Percentiles rank a stretch among this genome's conserved stretches.
phyloP scores from a whole-genome alignment of 192 early-diverging fungal genomes.

The Backusella tuberculispora region DNA sequence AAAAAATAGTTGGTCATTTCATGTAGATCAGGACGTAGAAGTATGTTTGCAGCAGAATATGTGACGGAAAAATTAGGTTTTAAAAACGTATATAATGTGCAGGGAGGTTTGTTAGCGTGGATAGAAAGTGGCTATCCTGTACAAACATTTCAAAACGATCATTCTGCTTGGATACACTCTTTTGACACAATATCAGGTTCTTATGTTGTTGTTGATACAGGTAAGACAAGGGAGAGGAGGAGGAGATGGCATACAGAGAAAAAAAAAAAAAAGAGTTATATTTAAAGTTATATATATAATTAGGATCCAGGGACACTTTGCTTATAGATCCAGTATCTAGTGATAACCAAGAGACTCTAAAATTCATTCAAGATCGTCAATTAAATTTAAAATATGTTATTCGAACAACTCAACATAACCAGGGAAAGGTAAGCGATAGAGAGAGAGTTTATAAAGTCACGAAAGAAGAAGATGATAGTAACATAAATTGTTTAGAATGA shows the following conservation, averaged over 20 bases:
- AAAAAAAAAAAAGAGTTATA: background rate
- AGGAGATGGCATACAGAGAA: background rate
- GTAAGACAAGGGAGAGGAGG: background rate
- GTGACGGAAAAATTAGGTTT: constrained; percentile 12
- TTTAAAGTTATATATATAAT: background rate
- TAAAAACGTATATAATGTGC: constrained; percentile 5
- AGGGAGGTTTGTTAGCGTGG: constrained; percentile 24
- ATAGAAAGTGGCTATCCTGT: constrained; percentile 8
- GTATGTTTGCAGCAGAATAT: constrained; percentile 20
- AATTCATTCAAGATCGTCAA: constrained; percentile 3
- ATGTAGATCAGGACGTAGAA: constrained; percentile 30
- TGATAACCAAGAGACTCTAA: background rate
- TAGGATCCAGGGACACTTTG: constrained; percentile 3
- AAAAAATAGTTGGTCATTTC: constrained; percentile 5
- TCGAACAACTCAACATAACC: background rate
- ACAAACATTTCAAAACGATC: constrained; percentile 9
- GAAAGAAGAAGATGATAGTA: background rate
- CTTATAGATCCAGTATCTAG: background rate
- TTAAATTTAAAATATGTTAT: constrained; percentile 16
- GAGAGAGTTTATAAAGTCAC: background rate
- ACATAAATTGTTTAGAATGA: background rate
- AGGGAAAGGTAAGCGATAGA: background rate
- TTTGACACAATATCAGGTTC: background rate
- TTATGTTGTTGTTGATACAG: background rate
- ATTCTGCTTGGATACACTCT: constrained; percentile 19